phyloP scores from a whole-genome alignment of 78 protist genomes.

The slime mould (Dictyostelium discoideum) region DNA sequence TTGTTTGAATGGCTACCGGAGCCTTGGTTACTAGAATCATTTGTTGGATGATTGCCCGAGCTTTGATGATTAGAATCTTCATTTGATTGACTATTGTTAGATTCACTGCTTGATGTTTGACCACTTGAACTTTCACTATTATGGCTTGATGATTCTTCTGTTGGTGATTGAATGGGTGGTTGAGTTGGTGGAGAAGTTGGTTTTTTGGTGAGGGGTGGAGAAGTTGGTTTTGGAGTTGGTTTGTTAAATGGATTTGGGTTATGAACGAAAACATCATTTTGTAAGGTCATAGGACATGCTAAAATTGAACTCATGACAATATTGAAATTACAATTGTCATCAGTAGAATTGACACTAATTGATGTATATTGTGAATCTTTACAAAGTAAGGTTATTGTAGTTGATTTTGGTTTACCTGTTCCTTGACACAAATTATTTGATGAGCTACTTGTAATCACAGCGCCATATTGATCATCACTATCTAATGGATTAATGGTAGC shows the following conservation, averaged over 20 bases:
- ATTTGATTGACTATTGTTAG: neutral
- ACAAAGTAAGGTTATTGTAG: neutral
- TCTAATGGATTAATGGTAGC: neutral
- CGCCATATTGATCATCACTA: neutral
- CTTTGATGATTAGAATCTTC: too few relatives aligned
- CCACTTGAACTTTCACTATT: neutral
- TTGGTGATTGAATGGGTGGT: neutral
- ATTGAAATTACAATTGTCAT: neutral
- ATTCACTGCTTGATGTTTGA: neutral
- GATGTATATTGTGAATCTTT: neutral
- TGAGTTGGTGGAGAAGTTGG: neutral
- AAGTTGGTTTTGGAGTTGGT: neutral
- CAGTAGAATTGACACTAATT: neutral
- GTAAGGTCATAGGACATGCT: neutral
- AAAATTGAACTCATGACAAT: neutral
- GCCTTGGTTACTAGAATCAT: too few relatives aligned
- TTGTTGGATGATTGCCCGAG: too few relatives aligned
- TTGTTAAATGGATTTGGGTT: neutral
- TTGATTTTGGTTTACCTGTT: neutral
- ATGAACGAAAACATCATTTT: neutral
- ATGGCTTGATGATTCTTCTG: neutral
- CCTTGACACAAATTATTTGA: neutral
- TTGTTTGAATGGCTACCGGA: too few relatives aligned
- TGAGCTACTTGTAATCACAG: neutral
- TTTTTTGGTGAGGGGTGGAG: neutral